phyloP scores from a whole-genome alignment of 176 grass and related monocot genomes.

The Musa troglodytarum region DNA sequence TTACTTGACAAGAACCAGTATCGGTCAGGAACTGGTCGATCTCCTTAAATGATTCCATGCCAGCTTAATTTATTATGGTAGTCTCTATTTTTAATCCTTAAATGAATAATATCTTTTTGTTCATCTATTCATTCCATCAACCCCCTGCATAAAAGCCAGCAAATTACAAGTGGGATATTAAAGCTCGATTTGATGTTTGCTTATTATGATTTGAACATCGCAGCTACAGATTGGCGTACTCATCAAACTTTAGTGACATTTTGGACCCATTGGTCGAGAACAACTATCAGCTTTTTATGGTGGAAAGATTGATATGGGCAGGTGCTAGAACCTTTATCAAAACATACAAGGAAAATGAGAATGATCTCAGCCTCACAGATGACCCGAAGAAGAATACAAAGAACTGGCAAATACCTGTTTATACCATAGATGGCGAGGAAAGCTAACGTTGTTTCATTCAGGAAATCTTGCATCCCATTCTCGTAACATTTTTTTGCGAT shows the following conservation, averaged over 20 bases:
- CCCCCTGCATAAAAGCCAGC: background rate
- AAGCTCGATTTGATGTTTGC: background rate
- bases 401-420: slow-evolving; percentile 73
- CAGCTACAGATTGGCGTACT: slow-evolving; percentile 72
- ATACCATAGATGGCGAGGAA: slow-evolving; percentile 24
- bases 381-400: slow-evolving; percentile 84
- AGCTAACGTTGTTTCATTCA: background rate
- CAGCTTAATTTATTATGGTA: too few species aligned
- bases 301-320: slow-evolving; percentile 86
- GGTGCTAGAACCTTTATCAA: slow-evolving; percentile 75
- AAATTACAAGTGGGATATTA: background rate
- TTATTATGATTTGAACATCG: slow-evolving; percentile 10
- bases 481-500: background rate
- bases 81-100: too few species aligned
- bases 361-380: slow-evolving; percentile 75
- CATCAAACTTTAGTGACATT: slow-evolving; percentile 78
- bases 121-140: background rate
- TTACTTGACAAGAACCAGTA: too few species aligned
- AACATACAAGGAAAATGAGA: slow-evolving; percentile 77
- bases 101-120: background rate
- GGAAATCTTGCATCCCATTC: background rate
- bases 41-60: too few species aligned
- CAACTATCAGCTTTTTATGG: slow-evolving; percentile 86
- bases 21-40: too few species aligned
- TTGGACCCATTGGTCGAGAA: slow-evolving; percentile 62